Evolutionary conservation across 2,329 filamentous ascomycete genomes (phyloP), one percentile per base, ranked within the genome.

Genomic region (Pezizomycotina sp.): DNA sequence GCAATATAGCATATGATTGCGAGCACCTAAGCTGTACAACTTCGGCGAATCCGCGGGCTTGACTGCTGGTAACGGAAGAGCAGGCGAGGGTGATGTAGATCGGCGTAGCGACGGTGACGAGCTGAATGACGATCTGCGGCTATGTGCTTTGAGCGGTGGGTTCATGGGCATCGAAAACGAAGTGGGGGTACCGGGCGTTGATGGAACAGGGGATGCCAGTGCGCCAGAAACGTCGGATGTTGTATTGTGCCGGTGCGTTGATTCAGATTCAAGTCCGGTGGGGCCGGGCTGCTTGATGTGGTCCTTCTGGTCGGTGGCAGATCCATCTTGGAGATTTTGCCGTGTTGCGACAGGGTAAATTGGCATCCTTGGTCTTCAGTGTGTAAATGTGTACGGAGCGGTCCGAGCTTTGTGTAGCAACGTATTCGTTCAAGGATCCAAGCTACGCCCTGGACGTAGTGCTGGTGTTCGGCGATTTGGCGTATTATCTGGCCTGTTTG

Each of bases 401-500:
- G 60, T 98, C 89, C 4, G 89, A 98, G 5, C 89, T 98, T 56
- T 98, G 89, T 1, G 89, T 98, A 23, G 89, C 89, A 42, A 98
- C 84, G 57, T 84, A 98, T 60, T 98, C 89, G 60, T 95, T 95
- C 37, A 93, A 62, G 15, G 89, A 91, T 91, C 91, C 89, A 98
- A 4, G 89, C 79, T 5, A 98, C 91, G 30, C 89, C 89, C 60
- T 98, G 89, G 12, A 98, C 89, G 56, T 93, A 98, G 58, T 98
- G 89, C 52, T 82, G 92, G 60, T 95, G 86, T 57, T 95, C 86
- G 34, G 86, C 86, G 47, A 95, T 92, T 57, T 93, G 86, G 42
- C 86, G 77, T 40, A 93, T 77, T 47, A 84, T 65, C 57, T 66
- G 62, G 12, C 68, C 68, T 71, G n/a, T n/a, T n/a, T n/a, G n/a